These are phyloP conservation scores for Hypoxylon cercidicola DNA, from an alignment of 495 filamentous ascomycete species.

Conservation along the genomic window DNA sequence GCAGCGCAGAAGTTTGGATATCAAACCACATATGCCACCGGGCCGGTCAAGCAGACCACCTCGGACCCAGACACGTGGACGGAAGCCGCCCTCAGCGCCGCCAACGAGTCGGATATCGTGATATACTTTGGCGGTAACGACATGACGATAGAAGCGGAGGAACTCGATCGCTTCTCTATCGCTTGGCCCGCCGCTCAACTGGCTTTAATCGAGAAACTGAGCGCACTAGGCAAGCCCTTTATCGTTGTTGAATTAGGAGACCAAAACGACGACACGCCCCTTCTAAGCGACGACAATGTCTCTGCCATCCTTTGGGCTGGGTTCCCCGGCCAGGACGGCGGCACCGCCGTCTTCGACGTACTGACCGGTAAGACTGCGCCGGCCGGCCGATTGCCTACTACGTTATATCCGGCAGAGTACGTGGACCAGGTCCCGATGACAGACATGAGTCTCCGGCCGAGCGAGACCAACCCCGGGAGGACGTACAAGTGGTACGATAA, in stretches of 20 bases:
- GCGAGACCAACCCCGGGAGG: slow-evolving; percentile 48
- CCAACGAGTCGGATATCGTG: slow-evolving; percentile 51
- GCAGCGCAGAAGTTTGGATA: slow-evolving; percentile 49
- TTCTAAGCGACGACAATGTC: slow-evolving; percentile 60
- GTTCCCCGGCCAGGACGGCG: slow-evolving; percentile 66
- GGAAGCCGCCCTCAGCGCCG: slow-evolving; percentile 46
- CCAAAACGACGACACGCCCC: slow-evolving; percentile 64
- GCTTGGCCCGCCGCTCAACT: slow-evolving; percentile 56
- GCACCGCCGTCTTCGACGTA: slow-evolving; percentile 64
- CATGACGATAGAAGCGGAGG: slow-evolving; percentile 50
- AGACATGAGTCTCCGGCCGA: slow-evolving; percentile 55
- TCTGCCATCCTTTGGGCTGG: slow-evolving; percentile 64
- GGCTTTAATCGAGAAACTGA: slow-evolving; percentile 49
- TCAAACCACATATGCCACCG: slow-evolving; percentile 37
- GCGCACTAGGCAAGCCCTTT: slow-evolving; percentile 50
- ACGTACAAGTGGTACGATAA: slow-evolving; percentile 58
- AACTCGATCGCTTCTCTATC: slow-evolving; percentile 51
- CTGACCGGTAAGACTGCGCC: slow-evolving; percentile 62
- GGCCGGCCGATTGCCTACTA: slow-evolving; percentile 70
- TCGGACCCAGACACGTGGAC: slow-evolving; percentile 33
- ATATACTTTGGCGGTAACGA: slow-evolving; percentile 59
- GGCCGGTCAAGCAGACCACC: slow-evolving; percentile 40
- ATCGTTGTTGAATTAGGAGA: slow-evolving; percentile 58
- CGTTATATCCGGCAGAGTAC: slow-evolving; percentile 56
- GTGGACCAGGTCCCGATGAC: slow-evolving; percentile 50